phyloP scores from a whole-genome alignment of 805 yeast species.

The Wickerhamiella kurtzmanii region DNA sequence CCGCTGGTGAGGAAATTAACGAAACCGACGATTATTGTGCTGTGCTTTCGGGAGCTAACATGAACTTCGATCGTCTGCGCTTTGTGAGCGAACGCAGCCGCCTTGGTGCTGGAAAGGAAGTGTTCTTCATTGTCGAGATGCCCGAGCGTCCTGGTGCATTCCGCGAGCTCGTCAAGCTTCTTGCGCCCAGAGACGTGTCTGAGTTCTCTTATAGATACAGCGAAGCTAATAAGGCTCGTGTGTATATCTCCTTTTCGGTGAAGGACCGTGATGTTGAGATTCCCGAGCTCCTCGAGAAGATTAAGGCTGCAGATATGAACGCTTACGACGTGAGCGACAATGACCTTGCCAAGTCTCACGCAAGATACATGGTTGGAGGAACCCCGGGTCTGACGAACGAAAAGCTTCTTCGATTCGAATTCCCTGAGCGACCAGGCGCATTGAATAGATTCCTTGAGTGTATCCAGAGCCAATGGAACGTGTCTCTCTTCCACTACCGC shows the following conservation, averaged over 20 bases:
- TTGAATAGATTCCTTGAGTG: slow-evolving; percentile 62
- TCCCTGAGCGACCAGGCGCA: slow-evolving; percentile 97
- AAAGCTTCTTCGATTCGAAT: slow-evolving; percentile 70
- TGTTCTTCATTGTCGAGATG: slow-evolving; percentile 74
- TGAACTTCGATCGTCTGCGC: slow-evolving; percentile 92
- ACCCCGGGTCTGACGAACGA: slow-evolving; percentile 61
- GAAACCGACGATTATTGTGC: slow-evolving; percentile 63
- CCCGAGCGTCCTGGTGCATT: slow-evolving; percentile 93
- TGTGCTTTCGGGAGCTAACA: slow-evolving; percentile 88
- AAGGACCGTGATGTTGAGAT: slow-evolving; percentile 55
- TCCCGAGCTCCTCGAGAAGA: slow-evolving; percentile 42
- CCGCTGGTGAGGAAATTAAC: slow-evolving; percentile 38
- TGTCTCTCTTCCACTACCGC: slow-evolving; percentile 90
- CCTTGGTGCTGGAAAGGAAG: slow-evolving; percentile 96
- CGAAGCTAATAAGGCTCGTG: slow-evolving; percentile 42
- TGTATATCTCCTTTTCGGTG: slow-evolving; percentile 80
- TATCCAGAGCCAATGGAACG: slow-evolving; percentile 72
- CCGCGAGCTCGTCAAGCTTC: slow-evolving; percentile 54
- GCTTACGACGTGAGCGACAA: slow-evolving; percentile 82
- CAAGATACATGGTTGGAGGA: slow-evolving; percentile 93
- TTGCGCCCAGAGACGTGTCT: slow-evolving; percentile 82
- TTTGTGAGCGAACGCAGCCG: slow-evolving; percentile 96
- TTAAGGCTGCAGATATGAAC: slow-evolving; percentile 50
- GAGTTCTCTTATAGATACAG: slow-evolving; percentile 84
- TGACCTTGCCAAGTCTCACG: slow-evolving; percentile 92